phyloP scores from a whole-genome alignment of 2,329 filamentous ascomycete genomes.

The Fusarium coicis region DNA sequence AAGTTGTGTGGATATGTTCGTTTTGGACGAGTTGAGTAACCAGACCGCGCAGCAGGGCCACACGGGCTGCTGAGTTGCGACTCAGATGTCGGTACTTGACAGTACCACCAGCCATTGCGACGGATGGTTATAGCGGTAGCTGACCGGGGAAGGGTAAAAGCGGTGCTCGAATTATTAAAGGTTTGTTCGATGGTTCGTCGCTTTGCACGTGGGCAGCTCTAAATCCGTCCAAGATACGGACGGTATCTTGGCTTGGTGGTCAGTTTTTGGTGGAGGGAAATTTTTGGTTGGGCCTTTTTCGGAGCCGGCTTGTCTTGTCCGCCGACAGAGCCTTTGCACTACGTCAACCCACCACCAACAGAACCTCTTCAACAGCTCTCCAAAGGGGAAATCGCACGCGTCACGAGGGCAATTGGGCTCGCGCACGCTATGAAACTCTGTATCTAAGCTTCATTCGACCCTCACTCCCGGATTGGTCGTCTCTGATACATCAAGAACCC shows the following conservation, averaged over 20 bases:
- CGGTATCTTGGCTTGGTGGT: conserved; percentile 17
- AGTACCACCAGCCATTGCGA: conserved; percentile 82
- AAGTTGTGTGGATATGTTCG: conserved; percentile 95
- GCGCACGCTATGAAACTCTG: conserved; percentile 49
- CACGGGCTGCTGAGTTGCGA: conserved; percentile 86
- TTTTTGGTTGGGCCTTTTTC: conserved; percentile 47
- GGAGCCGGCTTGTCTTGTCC: conserved; percentile 46
- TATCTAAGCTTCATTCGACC: conserved; percentile 37
- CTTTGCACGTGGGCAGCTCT: conserved; percentile 25
- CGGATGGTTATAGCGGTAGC: conserved; percentile 21
- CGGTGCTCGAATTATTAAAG: neutral
- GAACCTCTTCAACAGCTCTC: conserved; percentile 36
- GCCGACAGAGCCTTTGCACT: conserved; percentile 42
- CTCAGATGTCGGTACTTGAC: conserved; percentile 90
- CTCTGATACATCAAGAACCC: conserved; percentile 24
- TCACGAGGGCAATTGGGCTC: conserved; percentile 43
- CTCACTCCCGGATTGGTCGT: conserved; percentile 33
- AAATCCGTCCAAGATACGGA: conserved; percentile 3
- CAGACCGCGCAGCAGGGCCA: conserved; percentile 93
- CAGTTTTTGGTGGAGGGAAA: conserved; percentile 46
- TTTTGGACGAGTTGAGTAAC: conserved; percentile 94
- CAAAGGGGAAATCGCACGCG: conserved; percentile 24
- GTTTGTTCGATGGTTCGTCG: conserved; percentile 1
- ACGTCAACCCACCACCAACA: conserved; percentile 46
- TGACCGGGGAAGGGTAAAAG: neutral